Evolutionary conservation across 441 rosid genomes (phyloP).

Genomic region (Viola pubescens): DNA sequence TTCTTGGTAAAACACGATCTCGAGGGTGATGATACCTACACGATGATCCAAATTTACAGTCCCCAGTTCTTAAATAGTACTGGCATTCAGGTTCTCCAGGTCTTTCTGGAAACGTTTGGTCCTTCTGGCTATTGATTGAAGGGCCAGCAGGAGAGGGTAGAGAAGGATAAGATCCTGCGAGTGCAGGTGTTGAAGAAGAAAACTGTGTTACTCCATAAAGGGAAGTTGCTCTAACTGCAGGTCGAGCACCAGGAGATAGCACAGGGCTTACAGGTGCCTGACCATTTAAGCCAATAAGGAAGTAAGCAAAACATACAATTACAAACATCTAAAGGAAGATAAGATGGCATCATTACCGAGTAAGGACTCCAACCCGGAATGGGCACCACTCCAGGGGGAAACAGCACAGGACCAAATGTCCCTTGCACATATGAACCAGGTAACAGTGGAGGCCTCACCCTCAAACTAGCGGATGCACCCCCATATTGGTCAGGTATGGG

Average conservation of each 20-base stretch:
- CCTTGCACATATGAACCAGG: conserved; percentile 80
- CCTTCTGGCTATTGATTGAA: conserved; percentile 43
- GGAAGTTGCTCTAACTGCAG: conserved; percentile 73
- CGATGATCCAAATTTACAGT: conserved; percentile 86
- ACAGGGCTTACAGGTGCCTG: conserved; percentile 92
- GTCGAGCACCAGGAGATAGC: conserved; percentile 80
- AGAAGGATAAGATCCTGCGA: conserved; percentile 51
- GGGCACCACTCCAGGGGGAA: conserved; percentile 74
- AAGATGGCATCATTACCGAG: conserved; percentile 44
- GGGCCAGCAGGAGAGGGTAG: conserved; percentile 40
- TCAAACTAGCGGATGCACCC: conserved; percentile 52
- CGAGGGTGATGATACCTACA: conserved; percentile 87
- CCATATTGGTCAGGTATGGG: conserved; percentile 67
- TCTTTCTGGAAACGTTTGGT: conserved; percentile 76
- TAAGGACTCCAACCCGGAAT: conserved; percentile 85
- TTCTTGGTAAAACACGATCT: conserved; percentile 48
- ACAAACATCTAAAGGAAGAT: conserved; percentile 6
- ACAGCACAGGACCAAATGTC: conserved; percentile 66
- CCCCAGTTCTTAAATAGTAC: conserved; percentile 75
- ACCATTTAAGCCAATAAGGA: conserved; percentile 18
- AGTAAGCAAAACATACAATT: conserved; percentile 16
- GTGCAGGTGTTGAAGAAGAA: conserved; percentile 59
- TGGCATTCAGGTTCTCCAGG: conserved; percentile 86
- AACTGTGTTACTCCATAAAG: conserved; percentile 63
- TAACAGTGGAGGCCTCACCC: conserved; percentile 67